These are phyloP conservation scores for Mycena epipterygia DNA, from an alignment of 768 basidiomycete genomes.

Conservation along the genomic window DNA sequence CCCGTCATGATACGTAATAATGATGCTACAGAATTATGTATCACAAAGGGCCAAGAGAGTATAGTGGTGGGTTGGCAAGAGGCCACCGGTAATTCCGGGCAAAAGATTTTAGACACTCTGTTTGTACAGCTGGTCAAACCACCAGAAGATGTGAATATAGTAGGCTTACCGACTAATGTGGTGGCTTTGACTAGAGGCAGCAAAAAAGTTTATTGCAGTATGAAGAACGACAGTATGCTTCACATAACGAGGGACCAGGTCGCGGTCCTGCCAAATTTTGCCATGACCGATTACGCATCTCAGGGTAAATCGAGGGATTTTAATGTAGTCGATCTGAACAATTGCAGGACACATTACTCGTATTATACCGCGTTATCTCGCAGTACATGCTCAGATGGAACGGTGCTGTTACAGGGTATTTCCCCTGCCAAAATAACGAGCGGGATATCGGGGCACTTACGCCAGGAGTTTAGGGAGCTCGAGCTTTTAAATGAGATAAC, in stretches of 20 bases:
- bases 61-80: conserved; percentile 44
- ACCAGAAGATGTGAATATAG: conserved; percentile 38
- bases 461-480: conserved; percentile 51
- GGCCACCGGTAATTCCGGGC: conserved; percentile 16
- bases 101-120: conserved; percentile 42
- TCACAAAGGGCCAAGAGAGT: conserved; percentile 52
- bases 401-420: conserved; percentile 45
- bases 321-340: conserved; percentile 45
- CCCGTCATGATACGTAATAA: conserved; percentile 51
- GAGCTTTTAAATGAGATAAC: conserved; percentile 54
- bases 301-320: conserved; percentile 47
- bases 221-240: conserved; percentile 34
- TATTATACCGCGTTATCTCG: conserved; percentile 50
- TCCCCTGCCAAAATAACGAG: conserved; percentile 41
- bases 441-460: conserved; percentile 41
- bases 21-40: conserved; percentile 49
- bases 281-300: conserved; percentile 53
- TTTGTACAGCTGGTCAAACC: conserved; percentile 47
- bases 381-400: conserved; percentile 37
- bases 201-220: conserved; percentile 12
- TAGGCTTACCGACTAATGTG: conserved; percentile 47
- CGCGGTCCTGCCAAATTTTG: conserved; percentile 44
- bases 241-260: conserved; percentile 43
- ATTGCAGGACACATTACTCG: conserved; percentile 40
- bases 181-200: conserved; percentile 38